Base-by-base conservation (phyloP, 1,284 basidiomycete species). In the Trichosporon sp. region DNA sequence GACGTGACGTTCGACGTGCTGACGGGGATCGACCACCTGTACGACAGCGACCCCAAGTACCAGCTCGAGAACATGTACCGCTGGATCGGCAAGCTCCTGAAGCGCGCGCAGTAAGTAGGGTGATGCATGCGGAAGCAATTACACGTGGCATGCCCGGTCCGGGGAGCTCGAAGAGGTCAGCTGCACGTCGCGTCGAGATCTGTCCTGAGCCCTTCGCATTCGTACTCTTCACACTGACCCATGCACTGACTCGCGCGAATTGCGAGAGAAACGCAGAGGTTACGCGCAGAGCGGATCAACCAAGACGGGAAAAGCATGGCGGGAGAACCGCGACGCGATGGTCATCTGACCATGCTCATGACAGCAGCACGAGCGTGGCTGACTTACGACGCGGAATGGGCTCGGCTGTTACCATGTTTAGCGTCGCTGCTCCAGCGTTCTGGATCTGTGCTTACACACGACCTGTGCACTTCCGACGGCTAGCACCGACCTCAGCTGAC, bases 21-120 rank as follows among this genome's bases (percentile, higher is more conserved):
- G 18, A 60, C 62, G 3, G 69, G 69, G 3, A 62, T 58, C 53
- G 66, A 70, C 35, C 66, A 68, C 23, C 62, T 65, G 7, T 68
- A 65, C 53, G 69, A 70, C 47, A 25, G 29, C 23, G 53, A 56
- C 53, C 23, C 25, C 6, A 27, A 56, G 53, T 56, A 53, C 51
- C 12, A 23, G n/a, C 21, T 53, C 21, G 51, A 53, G 21, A 27
- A 53, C 51, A 53, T 53, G 51, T 53, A 56, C 53, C 25, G 25
- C 1, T 56, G 53, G 53, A 56, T 56, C 29, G 9, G 25, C 12
- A 56, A 56, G 23, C 25, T 56, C 23, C 25, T 56, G 53, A 12
- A 56, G 38, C 38, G 38, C 38, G 38, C 38, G 18, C n/a, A 42
- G 38, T n/a, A n/a, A n/a, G n/a, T n/a, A n/a, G n/a, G n/a, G n/a